Evolutionary conservation across 192 early-diverging fungal species (phyloP), one percentile per base, ranked within the genome.

Genomic region (Spizellomyces punctatus): DNA sequence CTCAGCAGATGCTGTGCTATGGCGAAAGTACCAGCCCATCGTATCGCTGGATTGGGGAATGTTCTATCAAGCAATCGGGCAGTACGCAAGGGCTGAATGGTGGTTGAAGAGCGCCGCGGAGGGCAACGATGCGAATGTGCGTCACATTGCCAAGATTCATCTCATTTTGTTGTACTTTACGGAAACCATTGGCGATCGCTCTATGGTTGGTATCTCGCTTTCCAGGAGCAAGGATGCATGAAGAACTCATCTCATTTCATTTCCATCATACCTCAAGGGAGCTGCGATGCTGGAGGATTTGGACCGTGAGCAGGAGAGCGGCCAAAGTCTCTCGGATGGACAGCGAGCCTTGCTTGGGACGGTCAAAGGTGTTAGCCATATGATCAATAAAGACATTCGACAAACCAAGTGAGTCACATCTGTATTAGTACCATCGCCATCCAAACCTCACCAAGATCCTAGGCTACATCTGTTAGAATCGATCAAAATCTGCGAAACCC

Each of bases 41-140:
- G 48, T 69, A 6, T 16, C 58, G n/a, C 46, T 62, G 3, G 61
- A 69, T 36, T 75, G 73, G 73, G 73, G 59, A 6, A 60, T 75
- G 60, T 58, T 75, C 2, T 69, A 54, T 46, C 73, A 63, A 50
- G 60, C 73, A 8, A 46, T 52, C 3, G 66, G 66, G 9, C 44
- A 42, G 4, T 62, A 22, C 10, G 66, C 62, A 16, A 12, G 6
- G 22, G 66, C 73, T 27, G 42, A 27, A 21, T 5, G n/a, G 9
- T 69, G 73, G 66, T 50, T 69, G 19, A n/a, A 50, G 44, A 43
- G 5, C 10, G 66, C 60, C 56, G 36, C 46, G 5, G 9, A 6
- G 10, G 17, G 12, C 12, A 56, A 43, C 41, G 55, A 66, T 45
- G 16, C 8, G 5, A 64, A 73, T 9, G n/a, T 66, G 12, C 10